Base-by-base conservation (phyloP, 306 rosid genomes). In the Trifolium fragiferum region DNA sequence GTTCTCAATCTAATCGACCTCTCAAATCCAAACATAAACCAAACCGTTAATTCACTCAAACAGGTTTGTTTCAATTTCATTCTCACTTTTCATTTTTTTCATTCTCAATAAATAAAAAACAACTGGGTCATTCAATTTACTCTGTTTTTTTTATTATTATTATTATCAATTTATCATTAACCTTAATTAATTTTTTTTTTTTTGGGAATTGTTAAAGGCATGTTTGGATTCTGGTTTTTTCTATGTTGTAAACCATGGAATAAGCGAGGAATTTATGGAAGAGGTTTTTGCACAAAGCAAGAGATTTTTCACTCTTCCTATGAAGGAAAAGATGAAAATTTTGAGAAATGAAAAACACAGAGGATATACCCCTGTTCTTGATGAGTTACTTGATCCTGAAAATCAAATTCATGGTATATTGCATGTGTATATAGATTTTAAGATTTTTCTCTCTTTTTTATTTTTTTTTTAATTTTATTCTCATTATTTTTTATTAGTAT, bases 211-310 rank as follows among this genome's bases (percentile, higher is more conserved):
- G 15, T 4, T 8, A 67, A 37, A 92, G 98, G 97, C 98, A 4
- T 91, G 97, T 74, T 79, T 89, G 88, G 98, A 94, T 83, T 90
- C 92, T 64, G 98, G 98, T 66, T 94, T 94, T 80, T 94, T 94
- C 89, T 94, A 94, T 72, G 84, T 89, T 80, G 87, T 92, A 10
- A 92, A 94, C 69, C 98, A 94, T 30, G 97, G 93, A 32, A 87
- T 94, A 71, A 79, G 85, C 79, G 74, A 84, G 87, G 82, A 82
- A 44, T 78, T 85, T 76, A 87, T 94, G 92, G 95, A 87, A 3
- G 84, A 87, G 68, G 96, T 92, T 68, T 94, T 94, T 73, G 72
- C 78, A 5, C 90, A 88, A 58, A 88, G 97, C 84, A 87, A 66
- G 83, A 86, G 44, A 66, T 66, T 94, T 12, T 94, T 92, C 78